phyloP scores from a whole-genome alignment of 1,284 basidiomycete species.

The Irpex rosettiformis region DNA sequence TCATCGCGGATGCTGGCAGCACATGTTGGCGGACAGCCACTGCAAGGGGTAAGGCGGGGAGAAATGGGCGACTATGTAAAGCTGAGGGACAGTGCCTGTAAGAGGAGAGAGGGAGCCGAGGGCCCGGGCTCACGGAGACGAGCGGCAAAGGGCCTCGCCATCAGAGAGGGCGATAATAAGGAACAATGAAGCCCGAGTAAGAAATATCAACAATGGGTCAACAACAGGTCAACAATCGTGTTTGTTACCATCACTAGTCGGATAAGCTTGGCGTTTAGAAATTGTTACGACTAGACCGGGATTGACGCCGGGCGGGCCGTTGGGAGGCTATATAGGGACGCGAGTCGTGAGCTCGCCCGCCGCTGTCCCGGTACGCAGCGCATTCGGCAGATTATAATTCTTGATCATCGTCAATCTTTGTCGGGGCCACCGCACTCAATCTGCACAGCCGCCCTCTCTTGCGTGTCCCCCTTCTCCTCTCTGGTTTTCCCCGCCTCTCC shows the following conservation, averaged over 20 bases:
- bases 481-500: not conserved
- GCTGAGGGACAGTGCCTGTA: not conserved
- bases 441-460: slow-evolving; percentile 2
- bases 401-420: slow-evolving; percentile 9
- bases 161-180: not conserved
- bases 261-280: not conserved
- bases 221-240: not conserved
- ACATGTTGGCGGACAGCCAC: not conserved
- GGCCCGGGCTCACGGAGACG: not conserved
- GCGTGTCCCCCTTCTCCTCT: not conserved
- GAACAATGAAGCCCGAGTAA: not conserved
- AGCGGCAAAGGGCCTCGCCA: slow-evolving; percentile 1
- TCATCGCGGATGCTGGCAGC: not conserved
- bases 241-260: not conserved
- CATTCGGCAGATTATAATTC: slow-evolving; percentile 12
- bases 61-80: not conserved
- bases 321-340: slow-evolving; percentile 9
- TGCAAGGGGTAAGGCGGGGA: not conserved
- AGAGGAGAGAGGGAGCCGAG: slow-evolving; percentile 2
- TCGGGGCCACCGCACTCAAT: slow-evolving; percentile 3
- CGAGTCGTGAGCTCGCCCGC: slow-evolving; percentile 10
- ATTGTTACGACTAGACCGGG: not conserved
- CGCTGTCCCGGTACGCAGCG: slow-evolving; percentile 18
- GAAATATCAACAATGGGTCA: no score
- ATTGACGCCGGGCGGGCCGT: slow-evolving; percentile 1